Percentiles rank a stretch among this genome's conserved stretches.
Conservation (phyloP, 208 protist species). For the Naegleria fowleri region DNA sequence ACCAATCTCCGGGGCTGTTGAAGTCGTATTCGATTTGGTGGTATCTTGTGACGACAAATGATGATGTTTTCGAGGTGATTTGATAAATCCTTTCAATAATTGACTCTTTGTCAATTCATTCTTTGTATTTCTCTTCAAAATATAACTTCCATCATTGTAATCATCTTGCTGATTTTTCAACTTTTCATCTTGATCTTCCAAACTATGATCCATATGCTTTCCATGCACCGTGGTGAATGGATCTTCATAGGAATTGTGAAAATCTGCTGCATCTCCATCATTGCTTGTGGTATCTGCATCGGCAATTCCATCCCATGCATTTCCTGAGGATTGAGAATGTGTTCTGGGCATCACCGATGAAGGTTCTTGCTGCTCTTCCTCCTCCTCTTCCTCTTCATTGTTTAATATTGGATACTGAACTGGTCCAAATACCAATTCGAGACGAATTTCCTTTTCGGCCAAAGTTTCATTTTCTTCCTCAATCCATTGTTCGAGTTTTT, state of each 20-base stretch:
- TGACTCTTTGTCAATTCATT: not conserved
- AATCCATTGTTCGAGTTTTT: not conserved
- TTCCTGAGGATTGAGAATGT: too few species aligned
- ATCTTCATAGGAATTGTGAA: too few species aligned
- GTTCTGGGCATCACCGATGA: too few species aligned
- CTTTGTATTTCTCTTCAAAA: not conserved
- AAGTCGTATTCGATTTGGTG: not conserved
- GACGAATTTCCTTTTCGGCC: not conserved
- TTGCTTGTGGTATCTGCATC: too few species aligned
- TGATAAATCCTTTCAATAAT: not conserved
- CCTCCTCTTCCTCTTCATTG: not conserved
- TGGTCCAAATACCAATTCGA: not conserved
- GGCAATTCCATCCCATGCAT: too few species aligned
- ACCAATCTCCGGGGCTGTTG: not conserved
- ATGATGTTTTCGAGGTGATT: not conserved
- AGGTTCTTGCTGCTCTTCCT: too few species aligned
- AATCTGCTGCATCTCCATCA: too few species aligned
- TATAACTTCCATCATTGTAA: slow-evolving; percentile 4
- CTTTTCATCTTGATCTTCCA: not conserved
- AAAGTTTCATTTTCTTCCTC: not conserved
- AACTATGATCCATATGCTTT: too few species aligned
- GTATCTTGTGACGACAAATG: not conserved
- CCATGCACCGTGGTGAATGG: too few species aligned
- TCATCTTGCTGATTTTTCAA: not conserved
- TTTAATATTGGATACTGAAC: not conserved